Percentiles rank a stretch among this genome's conserved stretches.
phyloP scores from a whole-genome alignment of 78 protist genomes.

The Carpediemonas membranifera region DNA sequence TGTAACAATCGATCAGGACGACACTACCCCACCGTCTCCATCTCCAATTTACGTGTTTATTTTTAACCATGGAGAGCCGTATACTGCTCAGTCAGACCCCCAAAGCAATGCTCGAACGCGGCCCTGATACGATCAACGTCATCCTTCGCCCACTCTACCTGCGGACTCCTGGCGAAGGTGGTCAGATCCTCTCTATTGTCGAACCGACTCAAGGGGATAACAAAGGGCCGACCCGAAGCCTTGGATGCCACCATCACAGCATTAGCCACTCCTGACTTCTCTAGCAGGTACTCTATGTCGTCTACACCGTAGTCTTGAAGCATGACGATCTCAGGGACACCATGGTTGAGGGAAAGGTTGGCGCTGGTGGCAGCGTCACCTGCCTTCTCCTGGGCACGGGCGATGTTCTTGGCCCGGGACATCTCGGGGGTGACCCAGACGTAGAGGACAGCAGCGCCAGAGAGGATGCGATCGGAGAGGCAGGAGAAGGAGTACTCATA shows the following conservation, averaged over 20 bases:
- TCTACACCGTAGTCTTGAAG: slow-evolving; percentile 36
- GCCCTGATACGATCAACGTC: background rate
- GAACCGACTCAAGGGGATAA: slow-evolving; percentile 24
- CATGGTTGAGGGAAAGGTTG: slow-evolving; percentile 17
- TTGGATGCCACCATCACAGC: background rate
- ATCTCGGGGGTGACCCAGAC: slow-evolving; percentile 36
- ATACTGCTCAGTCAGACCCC: no score
- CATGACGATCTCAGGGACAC: slow-evolving; percentile 39
- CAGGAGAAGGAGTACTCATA: slow-evolving; percentile 18
- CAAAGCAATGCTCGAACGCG: slow-evolving; percentile 15
- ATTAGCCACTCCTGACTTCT: background rate
- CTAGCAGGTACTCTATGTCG: slow-evolving; percentile 8
- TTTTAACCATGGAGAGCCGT: no score
- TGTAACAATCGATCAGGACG: no score
- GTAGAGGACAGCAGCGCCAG: slow-evolving; percentile 24
- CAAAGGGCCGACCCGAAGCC: background rate
- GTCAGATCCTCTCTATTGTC: slow-evolving; percentile 35
- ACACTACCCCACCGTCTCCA: no score
- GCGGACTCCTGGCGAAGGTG: slow-evolving; percentile 5
- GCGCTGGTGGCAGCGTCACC: background rate
- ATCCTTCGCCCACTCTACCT: slow-evolving; percentile 9
- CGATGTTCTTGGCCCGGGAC: slow-evolving; percentile 20
- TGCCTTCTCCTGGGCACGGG: background rate
- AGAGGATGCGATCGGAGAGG: slow-evolving; percentile 11
- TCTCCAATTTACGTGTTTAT: no score